Conservation (phyloP, 192 early-diverging fungal genomes). For the Coemansia sp. region DNA sequence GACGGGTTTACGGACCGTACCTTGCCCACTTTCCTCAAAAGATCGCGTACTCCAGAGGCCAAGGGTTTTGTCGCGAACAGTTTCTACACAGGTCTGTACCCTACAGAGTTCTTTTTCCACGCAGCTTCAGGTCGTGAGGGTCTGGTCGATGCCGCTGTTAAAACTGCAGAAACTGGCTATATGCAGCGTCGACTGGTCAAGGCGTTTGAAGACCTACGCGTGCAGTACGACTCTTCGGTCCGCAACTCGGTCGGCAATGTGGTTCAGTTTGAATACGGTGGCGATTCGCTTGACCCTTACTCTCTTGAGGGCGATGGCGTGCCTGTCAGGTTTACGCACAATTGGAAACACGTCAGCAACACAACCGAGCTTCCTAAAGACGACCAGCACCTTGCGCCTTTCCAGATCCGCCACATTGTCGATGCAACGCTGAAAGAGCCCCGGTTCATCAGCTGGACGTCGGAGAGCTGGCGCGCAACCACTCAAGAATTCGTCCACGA, state of each 20-base stretch:
- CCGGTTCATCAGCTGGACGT: conserved; percentile 40
- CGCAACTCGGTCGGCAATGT: conserved; percentile 88
- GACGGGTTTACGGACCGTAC: conserved; percentile 97
- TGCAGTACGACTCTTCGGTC: conserved; percentile 95
- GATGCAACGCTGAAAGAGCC: conserved; percentile 53
- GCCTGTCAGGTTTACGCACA: conserved; percentile 87
- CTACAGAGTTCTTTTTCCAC: conserved; percentile 98
- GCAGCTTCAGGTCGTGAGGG: conserved; percentile 99
- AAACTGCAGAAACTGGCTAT: conserved; percentile 99
- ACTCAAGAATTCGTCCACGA: conserved; percentile 62
- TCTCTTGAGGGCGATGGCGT: conserved; percentile 86
- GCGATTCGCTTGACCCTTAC: conserved; percentile 94
- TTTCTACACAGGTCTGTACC: conserved; percentile 94
- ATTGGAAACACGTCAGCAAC: conserved; percentile 67
- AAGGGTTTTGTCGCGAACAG: conserved; percentile 98
- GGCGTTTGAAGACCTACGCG: conserved; percentile 93
- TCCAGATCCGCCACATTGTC: conserved; percentile 56
- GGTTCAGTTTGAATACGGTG: conserved; percentile 95
- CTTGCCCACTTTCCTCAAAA: conserved; percentile 94
- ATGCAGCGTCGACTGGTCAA: conserved; percentile 98
- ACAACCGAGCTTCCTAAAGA: conserved; percentile 10
- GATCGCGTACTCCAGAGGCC: conserved; percentile 88
- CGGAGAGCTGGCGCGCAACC: conserved; percentile 62
- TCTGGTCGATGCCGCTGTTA: conserved; percentile 99
- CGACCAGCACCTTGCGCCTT: conserved; percentile 40